Evolutionary conservation across 352 stramenopile species (phyloP).

Genomic region (Phytophthora palmivora): DNA sequence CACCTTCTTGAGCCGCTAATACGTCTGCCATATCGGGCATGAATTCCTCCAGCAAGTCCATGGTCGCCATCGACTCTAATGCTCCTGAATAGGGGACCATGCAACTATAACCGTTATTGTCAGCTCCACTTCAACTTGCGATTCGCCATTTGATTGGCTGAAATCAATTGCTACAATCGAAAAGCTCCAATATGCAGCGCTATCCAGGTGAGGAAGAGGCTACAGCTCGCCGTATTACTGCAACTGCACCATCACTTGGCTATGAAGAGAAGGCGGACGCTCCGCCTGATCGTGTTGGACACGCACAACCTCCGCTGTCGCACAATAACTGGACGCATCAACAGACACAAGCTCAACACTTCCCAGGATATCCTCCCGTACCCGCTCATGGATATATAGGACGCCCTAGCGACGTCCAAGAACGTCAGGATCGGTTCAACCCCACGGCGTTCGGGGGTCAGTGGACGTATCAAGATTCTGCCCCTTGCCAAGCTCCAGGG

Average conservation of each 20-base stretch:
- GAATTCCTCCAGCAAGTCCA: slow-evolving; percentile 71
- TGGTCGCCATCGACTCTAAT: slow-evolving; percentile 15
- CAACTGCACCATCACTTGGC: slow-evolving; percentile 17
- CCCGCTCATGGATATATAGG: slow-evolving; percentile 12
- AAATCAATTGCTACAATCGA: background rate
- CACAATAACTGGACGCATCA: background rate
- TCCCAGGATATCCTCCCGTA: slow-evolving; percentile 6
- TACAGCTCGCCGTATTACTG: background rate
- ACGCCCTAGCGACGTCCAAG: slow-evolving; percentile 2
- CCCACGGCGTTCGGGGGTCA: slow-evolving; percentile 8
- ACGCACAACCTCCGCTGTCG: slow-evolving; percentile 11
- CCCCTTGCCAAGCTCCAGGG: slow-evolving; percentile 9
- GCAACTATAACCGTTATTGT: slow-evolving; percentile 10
- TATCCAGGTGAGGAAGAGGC: slow-evolving; percentile 23
- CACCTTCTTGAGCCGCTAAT: slow-evolving; percentile 65
- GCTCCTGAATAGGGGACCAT: too few species aligned
- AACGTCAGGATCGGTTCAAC: background rate
- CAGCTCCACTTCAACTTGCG: slow-evolving; percentile 15
- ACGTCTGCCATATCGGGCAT: slow-evolving; percentile 71
- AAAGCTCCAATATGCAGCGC: too few species aligned
- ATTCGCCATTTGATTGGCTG: slow-evolving; percentile 5
- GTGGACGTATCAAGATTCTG: slow-evolving; percentile 8
- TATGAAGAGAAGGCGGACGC: background rate
- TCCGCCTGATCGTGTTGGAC: slow-evolving; percentile 1
- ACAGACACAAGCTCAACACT: slow-evolving; percentile 15